These are phyloP conservation scores for Teunomyces pallodes DNA, from an alignment of 805 yeast species.

Conservation along the genomic window DNA sequence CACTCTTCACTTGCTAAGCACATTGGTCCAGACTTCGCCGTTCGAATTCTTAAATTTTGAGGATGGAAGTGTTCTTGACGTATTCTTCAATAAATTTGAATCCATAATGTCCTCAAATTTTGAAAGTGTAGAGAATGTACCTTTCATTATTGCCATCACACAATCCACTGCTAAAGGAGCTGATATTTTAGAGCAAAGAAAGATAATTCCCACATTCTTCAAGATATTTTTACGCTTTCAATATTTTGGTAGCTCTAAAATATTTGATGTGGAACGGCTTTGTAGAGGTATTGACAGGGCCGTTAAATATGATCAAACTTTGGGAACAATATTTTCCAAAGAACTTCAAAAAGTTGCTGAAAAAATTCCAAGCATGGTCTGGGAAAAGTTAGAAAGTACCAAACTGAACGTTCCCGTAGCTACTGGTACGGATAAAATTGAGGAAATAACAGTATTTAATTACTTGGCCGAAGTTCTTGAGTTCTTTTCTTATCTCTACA, in stretches of 20 bases:
- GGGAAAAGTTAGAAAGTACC: not conserved
- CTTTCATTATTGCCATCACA: not conserved
- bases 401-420: not conserved
- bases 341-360: not conserved
- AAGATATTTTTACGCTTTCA: not conserved
- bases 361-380: not conserved
- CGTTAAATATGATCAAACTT: not conserved
- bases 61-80: not conserved
- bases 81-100: not conserved
- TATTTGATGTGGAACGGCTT: not conserved
- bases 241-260: not conserved
- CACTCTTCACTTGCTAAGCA: not conserved
- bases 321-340: not conserved
- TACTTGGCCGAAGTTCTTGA: not conserved
- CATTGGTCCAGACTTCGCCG: not conserved
- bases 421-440: not conserved
- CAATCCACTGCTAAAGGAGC: not conserved
- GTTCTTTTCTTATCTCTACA: too few species aligned
- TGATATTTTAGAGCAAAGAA: not conserved
- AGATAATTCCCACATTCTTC: not conserved
- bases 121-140: not conserved
- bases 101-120: not conserved
- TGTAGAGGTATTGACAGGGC: not conserved
- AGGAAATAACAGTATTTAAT: not conserved
- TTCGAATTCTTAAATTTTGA: not conserved